Evolutionary conservation across 441 rosid species (phyloP).

Genomic region (Metrosideros polymorpha): DNA sequence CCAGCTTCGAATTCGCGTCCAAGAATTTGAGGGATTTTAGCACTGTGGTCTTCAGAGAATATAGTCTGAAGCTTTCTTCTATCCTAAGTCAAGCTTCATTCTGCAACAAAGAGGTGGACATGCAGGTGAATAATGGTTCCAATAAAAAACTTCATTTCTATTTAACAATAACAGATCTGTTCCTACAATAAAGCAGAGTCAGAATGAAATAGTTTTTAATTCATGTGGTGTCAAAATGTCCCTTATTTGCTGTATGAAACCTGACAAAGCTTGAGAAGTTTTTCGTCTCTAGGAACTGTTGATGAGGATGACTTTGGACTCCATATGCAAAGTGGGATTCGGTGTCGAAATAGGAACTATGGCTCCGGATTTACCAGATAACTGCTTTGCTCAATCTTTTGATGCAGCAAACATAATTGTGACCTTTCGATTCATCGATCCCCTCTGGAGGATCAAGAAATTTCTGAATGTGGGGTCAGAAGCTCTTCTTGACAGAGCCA

Average conservation of each 20-base stretch:
- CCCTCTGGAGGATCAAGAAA: constrained; percentile 75
- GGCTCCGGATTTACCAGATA: constrained; percentile 65
- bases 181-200: neutral
- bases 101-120: constrained; percentile 49
- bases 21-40: constrained; percentile 92
- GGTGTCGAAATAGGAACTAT: constrained; percentile 90
- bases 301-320: constrained; percentile 94
- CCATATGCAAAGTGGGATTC: constrained; percentile 93
- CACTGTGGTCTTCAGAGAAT: constrained; percentile 83
- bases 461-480: constrained; percentile 74
- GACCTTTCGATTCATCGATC: constrained; percentile 85
- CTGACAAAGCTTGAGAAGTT: neutral
- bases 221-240: neutral
- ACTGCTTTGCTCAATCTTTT: constrained; percentile 71
- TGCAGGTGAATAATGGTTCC: constrained; percentile 49
- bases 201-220: neutral
- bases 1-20: constrained; percentile 95
- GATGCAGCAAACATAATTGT: constrained; percentile 79
- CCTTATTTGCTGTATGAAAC: neutral
- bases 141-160: no score
- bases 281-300: constrained; percentile 45
- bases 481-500: constrained; percentile 77
- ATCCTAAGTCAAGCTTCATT: constrained; percentile 40
- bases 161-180: neutral
- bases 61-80: constrained; percentile 45